phyloP scores from a whole-genome alignment of 129 eudicot species.

The Arctium lappa region DNA sequence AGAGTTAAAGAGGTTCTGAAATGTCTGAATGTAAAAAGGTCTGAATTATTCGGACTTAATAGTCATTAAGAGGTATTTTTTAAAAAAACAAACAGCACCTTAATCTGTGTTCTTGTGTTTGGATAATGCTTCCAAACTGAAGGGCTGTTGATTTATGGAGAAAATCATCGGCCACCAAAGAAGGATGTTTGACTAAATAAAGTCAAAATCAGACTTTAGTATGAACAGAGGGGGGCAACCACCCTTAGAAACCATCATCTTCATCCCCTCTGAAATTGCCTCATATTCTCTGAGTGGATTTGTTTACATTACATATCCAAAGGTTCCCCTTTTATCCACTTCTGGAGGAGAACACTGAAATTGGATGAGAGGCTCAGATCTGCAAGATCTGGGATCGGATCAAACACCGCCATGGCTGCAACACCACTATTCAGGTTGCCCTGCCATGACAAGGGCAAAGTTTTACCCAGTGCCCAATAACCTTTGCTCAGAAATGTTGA shows the following conservation, averaged over 20 bases:
- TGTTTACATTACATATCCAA: background rate
- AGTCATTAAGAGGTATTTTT: too few species aligned
- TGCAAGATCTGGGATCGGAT: background rate
- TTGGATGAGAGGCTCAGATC: background rate
- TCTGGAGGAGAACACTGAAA: background rate
- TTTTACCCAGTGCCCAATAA: background rate
- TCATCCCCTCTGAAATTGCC: constrained; percentile 11
- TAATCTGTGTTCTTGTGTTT: too few species aligned
- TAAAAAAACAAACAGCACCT: too few species aligned
- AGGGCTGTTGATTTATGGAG: background rate
- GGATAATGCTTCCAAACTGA: background rate
- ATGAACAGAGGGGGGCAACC: constrained; percentile 7
- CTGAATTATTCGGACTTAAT: too few species aligned
- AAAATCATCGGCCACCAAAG: constrained; percentile 1
- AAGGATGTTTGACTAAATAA: background rate
- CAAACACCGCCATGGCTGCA: background rate
- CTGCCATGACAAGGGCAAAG: background rate
- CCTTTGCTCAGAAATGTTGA: too few species aligned
- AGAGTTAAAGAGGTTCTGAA: too few species aligned
- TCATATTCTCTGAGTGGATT: background rate
- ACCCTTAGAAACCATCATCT: background rate
- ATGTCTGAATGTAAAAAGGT: too few species aligned
- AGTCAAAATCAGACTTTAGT: constrained; percentile 9
- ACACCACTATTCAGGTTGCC: background rate
- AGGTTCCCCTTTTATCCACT: too few species aligned